Evolutionary conservation across 2,329 filamentous ascomycete species (phyloP).

Genomic region (Plenodomus lindquistii): DNA sequence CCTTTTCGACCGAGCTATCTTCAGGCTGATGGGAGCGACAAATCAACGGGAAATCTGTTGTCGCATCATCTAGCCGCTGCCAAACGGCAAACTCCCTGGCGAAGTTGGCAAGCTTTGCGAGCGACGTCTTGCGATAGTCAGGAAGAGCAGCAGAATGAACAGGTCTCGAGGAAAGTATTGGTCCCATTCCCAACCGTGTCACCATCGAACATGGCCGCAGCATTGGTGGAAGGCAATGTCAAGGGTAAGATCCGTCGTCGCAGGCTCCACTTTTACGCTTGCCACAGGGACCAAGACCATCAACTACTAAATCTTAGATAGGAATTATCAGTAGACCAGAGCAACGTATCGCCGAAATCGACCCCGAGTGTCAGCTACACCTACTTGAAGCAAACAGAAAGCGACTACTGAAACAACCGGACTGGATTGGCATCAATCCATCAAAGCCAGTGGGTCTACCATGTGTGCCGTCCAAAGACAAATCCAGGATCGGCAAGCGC

Average conservation of each 20-base stretch:
- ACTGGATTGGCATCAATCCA: constrained; percentile 41
- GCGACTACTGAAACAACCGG: constrained; percentile 33
- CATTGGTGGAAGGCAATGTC: background rate
- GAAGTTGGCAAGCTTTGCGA: background rate
- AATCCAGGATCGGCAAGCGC: constrained; percentile 38
- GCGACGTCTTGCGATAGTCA: background rate
- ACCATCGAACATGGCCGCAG: background rate
- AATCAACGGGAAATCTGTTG: constrained; percentile 9
- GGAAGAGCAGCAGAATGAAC: background rate
- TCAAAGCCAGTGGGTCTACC: constrained; percentile 36
- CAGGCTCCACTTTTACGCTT: background rate
- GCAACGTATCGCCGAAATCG: background rate
- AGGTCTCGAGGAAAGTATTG: background rate
- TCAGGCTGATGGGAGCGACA: constrained; percentile 9
- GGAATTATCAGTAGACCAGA: background rate
- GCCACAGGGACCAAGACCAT: background rate
- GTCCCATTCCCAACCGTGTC: background rate
- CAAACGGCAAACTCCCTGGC: constrained; percentile 5
- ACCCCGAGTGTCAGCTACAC: constrained; percentile 19
- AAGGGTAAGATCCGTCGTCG: background rate
- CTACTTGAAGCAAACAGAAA: constrained; percentile 33
- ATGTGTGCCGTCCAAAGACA: constrained; percentile 30
- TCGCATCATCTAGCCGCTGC: constrained; percentile 14
- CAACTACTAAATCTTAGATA: background rate
- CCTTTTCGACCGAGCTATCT: constrained; percentile 34